Conservation (phyloP, 768 basidiomycete species). For the Phlebiopsis flavidoalba region DNA sequence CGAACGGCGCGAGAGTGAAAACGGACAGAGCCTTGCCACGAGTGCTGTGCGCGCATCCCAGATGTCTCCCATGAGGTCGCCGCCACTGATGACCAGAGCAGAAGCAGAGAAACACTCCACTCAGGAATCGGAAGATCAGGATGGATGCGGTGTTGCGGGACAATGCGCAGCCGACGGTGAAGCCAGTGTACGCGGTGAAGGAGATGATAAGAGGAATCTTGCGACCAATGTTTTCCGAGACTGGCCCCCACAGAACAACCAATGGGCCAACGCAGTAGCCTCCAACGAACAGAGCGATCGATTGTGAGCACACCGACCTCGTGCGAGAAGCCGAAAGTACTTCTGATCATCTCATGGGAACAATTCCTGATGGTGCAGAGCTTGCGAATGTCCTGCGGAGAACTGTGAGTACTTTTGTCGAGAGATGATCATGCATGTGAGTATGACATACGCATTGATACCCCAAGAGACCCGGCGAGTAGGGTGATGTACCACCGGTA, state of each 20-base stretch:
- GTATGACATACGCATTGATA: constrained; percentile 30
- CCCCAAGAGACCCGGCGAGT: constrained; percentile 17
- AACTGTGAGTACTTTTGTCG: not conserved
- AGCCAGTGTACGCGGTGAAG: constrained; percentile 59
- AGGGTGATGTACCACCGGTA: constrained; percentile 23
- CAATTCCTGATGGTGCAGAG: constrained; percentile 49
- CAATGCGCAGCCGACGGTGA: constrained; percentile 60
- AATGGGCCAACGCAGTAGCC: constrained; percentile 63
- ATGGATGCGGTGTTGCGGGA: constrained; percentile 55
- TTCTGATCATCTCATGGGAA: constrained; percentile 36
- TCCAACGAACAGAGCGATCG: constrained; percentile 59
- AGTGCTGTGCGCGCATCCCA: constrained; percentile 36
- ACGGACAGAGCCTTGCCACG: constrained; percentile 63
- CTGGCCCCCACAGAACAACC: constrained; percentile 50
- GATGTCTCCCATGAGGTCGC: no score
- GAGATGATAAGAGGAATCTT: constrained; percentile 16
- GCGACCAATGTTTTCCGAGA: constrained; percentile 35
- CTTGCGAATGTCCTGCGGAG: constrained; percentile 50
- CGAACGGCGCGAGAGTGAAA: constrained; percentile 46
- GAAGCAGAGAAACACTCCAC: constrained; percentile 43
- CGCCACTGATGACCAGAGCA: constrained; percentile 45
- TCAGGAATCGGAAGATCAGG: constrained; percentile 65
- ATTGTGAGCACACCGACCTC: constrained; percentile 52
- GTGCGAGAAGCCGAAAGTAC: constrained; percentile 42
- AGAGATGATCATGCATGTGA: not conserved